Percentiles rank a stretch among this genome's conserved stretches.
Conservation (phyloP, 345 rosid genomes). For the Litchi chinensis region DNA sequence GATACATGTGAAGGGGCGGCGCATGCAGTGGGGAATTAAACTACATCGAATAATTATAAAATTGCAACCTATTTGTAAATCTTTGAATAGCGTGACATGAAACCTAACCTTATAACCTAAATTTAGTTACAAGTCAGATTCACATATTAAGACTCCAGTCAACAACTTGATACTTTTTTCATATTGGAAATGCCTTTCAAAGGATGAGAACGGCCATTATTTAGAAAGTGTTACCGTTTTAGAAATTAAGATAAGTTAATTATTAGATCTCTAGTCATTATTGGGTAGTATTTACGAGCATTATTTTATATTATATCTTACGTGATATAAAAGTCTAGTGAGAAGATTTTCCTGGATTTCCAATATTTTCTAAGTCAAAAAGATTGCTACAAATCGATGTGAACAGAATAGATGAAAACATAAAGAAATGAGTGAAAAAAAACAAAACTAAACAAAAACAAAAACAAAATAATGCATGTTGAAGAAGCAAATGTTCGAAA, state of each 20-base stretch:
- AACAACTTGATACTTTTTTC: neutral
- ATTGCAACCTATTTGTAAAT: neutral
- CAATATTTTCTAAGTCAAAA: neutral
- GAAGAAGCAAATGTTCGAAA: neutral
- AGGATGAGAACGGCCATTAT: neutral
- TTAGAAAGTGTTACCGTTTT: neutral
- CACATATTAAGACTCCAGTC: neutral
- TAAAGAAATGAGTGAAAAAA: neutral
- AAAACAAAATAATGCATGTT: neutral
- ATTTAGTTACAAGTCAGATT: too few species aligned
- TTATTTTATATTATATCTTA: too few species aligned
- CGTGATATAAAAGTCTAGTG: too few species aligned
- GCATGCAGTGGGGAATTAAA: too few species aligned
- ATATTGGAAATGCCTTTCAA: constrained; percentile 5
- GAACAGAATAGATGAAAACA: neutral
- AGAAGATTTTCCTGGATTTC: neutral
- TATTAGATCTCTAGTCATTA: neutral
- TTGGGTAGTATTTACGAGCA: neutral
- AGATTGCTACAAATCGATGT: neutral
- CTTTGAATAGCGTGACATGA: constrained; percentile 14
- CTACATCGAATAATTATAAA: too few species aligned
- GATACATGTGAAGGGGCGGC: neutral
- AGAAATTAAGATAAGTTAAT: neutral
- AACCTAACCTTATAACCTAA: neutral
- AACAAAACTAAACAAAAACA: too few species aligned